A percentile compares a stretch with the other conserved stretches of the same genome.
Conservation (phyloP, 1,139 yeast genomes). For the Torulaspora globosa region DNA sequence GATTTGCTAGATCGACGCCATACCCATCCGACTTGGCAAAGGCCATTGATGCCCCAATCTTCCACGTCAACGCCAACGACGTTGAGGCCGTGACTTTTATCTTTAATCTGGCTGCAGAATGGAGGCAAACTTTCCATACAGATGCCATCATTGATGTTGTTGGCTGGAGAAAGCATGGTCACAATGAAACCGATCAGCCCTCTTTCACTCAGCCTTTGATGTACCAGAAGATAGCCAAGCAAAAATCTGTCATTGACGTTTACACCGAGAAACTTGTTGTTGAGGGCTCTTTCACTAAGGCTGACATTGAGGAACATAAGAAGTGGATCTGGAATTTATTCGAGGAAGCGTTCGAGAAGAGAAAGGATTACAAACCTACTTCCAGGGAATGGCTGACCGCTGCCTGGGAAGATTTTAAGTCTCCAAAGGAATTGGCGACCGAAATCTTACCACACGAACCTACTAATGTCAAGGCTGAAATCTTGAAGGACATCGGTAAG, state of each 20-base stretch:
- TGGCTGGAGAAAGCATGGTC: slow-evolving; percentile 98
- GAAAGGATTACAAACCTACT: slow-evolving; percentile 87
- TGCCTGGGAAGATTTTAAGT: slow-evolving; percentile 98
- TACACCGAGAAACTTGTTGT: slow-evolving; percentile 73
- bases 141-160: slow-evolving; percentile 96
- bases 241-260: slow-evolving; percentile 81
- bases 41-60: slow-evolving; percentile 93
- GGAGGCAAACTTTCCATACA: slow-evolving; percentile 95
- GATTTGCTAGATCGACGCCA: slow-evolving; percentile 95
- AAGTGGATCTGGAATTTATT: slow-evolving; percentile 95
- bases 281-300: slow-evolving; percentile 85
- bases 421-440: slow-evolving; percentile 94
- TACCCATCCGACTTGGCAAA: slow-evolving; percentile 98
- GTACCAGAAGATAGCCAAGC: slow-evolving; percentile 87
- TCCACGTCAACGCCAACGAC: slow-evolving; percentile 98
- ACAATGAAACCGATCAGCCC: slow-evolving; percentile 99
- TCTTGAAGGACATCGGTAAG: slow-evolving; percentile 72
- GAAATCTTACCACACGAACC: slow-evolving; percentile 95
- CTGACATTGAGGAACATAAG: slow-evolving; percentile 92
- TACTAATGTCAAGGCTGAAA: slow-evolving; percentile 75
- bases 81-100: slow-evolving; percentile 89
- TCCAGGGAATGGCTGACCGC: slow-evolving; percentile 97
- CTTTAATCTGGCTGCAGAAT: slow-evolving; percentile 95
- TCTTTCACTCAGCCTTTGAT: slow-evolving; percentile 96
- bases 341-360: slow-evolving; percentile 82